phyloP scores from a whole-genome alignment of 352 stramenopile species.

The Pythium aquatile region DNA sequence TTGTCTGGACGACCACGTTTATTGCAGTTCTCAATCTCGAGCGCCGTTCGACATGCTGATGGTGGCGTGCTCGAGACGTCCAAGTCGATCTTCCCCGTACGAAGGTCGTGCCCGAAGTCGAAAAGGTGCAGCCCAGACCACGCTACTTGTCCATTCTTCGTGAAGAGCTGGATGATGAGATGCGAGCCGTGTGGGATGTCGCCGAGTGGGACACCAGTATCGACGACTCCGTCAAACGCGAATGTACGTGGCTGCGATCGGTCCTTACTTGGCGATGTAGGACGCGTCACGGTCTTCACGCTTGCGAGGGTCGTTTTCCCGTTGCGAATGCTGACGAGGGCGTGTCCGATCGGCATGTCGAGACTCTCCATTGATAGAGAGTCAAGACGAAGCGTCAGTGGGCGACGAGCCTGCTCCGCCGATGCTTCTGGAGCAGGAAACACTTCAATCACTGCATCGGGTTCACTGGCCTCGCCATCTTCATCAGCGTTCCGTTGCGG shows the following conservation, averaged over 20 bases:
- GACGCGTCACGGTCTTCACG: slow-evolving; percentile 18
- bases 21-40: slow-evolving; percentile 77
- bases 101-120: slow-evolving; percentile 75
- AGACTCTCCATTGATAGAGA: slow-evolving; percentile 3
- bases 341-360: slow-evolving; percentile 14
- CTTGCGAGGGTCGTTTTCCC: slow-evolving; percentile 28
- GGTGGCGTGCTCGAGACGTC: slow-evolving; percentile 37
- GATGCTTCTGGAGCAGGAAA: slow-evolving; percentile 21
- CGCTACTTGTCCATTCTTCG: slow-evolving; percentile 38
- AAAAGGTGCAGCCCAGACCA: slow-evolving; percentile 81
- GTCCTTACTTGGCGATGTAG: slow-evolving; percentile 26
- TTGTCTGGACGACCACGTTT: slow-evolving; percentile 33
- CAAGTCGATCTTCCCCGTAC: slow-evolving; percentile 44
- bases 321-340: slow-evolving; percentile 31
- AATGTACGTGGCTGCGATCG: slow-evolving; percentile 14
- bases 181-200: slow-evolving; percentile 80
- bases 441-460: slow-evolving; percentile 10
- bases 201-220: slow-evolving; percentile 38
- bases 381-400: slow-evolving; percentile 12
- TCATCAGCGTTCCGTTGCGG: slow-evolving; percentile 12
- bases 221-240: slow-evolving; percentile 17
- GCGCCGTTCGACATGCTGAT: slow-evolving; percentile 39
- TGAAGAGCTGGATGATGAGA: slow-evolving; percentile 54
- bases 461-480: neutral
- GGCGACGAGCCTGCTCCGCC: neutral